Base-by-base conservation (phyloP, 495 filamentous ascomycete genomes). In the Aspergillus haitiensis region DNA sequence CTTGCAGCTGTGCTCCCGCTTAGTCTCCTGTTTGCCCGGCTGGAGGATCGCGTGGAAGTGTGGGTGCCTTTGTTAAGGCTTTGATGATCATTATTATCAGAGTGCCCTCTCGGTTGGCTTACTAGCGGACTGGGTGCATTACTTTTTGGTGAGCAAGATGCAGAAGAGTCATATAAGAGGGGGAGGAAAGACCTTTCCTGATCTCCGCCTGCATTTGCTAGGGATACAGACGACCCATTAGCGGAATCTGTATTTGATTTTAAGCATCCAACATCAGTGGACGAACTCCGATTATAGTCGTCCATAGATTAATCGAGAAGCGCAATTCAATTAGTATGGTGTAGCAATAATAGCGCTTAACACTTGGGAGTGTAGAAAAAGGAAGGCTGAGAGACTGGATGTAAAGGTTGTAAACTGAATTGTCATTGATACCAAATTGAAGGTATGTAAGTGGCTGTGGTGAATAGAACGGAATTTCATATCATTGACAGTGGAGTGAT, bases 1-100 rank as follows among this genome's bases (percentile, higher is more conserved):
- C 89, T 92, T 40, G 86, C 82, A 31, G 75, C 86, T 57, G 87
- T 92, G 66, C 89, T 92, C 18, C 84, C 86, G 69, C 89, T 92
- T 54, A 92, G 82, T 61, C 90, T 81, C 59, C 90, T 79, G 64
- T 87, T 85, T 12, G 86, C 85, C 50, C 88, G 82, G 67, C 89
- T 92, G 33, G 90, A 82, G 37, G 89, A 91, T 60, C 85, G 81
- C 35, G 75, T 78, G 16, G 80, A 77, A 21, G 80, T 76, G 47
- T 78, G 78, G 21, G 79, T 64, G 27, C 66, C 57, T n/a, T 65
- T 64, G 34, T 57, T 45, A 21, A 33, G 40, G 33, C 59, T 58
- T 16, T 72, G 67, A 46, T 53, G 37, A 16, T 78, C 75, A 1
- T 58, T 35, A 45, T 54, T 18, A 15, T 78, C 75, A 8, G 44